A percentile compares a stretch with the other conserved stretches of the same genome.
These are phyloP conservation scores for Eurotiales sp. DNA, from an alignment of 2,329 filamentous ascomycete species.

Conservation along the genomic window DNA sequence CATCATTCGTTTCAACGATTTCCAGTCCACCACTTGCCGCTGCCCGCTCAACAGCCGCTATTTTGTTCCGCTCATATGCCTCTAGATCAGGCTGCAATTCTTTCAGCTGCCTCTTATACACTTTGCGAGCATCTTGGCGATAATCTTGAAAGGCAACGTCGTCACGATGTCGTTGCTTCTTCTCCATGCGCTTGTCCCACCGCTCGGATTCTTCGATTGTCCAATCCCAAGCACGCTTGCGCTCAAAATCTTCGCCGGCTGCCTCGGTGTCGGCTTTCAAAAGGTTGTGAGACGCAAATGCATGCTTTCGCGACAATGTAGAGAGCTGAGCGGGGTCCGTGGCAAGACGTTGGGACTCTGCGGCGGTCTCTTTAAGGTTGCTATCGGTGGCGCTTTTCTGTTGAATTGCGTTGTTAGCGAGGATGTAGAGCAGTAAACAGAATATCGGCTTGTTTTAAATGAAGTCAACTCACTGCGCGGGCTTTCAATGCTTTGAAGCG, in stretches of 20 bases:
- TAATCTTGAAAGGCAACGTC: conserved; percentile 90
- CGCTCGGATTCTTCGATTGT: conserved; percentile 89
- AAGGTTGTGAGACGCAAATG: conserved; percentile 85
- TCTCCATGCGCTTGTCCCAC: conserved; percentile 88
- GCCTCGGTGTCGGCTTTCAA: conserved; percentile 88
- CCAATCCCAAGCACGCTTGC: conserved; percentile 98
- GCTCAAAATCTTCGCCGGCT: conserved; percentile 86
- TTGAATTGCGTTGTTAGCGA: conserved; percentile 20
- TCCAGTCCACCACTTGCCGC: conserved; percentile 81
- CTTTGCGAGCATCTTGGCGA: conserved; percentile 78
- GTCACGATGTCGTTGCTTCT: conserved; percentile 76
- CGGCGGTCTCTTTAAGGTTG: conserved; percentile 79
- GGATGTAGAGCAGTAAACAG: background rate
- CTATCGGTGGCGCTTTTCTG: conserved; percentile 41
- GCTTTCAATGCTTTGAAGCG: conserved; percentile 85
- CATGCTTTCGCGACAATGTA: conserved; percentile 77
- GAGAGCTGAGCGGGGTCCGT: conserved; percentile 74
- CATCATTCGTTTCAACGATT: conserved; percentile 91
- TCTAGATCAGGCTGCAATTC: conserved; percentile 74
- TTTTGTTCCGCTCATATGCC: conserved; percentile 82
- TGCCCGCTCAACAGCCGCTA: conserved; percentile 77
- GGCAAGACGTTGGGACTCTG: conserved; percentile 74
- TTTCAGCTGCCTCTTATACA: conserved; percentile 86
- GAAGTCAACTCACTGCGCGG: conserved; percentile 55
- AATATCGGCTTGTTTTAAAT: conserved; percentile 4